These are phyloP conservation scores for Ophiostoma sp. DNA, from an alignment of 2,329 filamentous ascomycete species.

Conservation along the genomic window DNA sequence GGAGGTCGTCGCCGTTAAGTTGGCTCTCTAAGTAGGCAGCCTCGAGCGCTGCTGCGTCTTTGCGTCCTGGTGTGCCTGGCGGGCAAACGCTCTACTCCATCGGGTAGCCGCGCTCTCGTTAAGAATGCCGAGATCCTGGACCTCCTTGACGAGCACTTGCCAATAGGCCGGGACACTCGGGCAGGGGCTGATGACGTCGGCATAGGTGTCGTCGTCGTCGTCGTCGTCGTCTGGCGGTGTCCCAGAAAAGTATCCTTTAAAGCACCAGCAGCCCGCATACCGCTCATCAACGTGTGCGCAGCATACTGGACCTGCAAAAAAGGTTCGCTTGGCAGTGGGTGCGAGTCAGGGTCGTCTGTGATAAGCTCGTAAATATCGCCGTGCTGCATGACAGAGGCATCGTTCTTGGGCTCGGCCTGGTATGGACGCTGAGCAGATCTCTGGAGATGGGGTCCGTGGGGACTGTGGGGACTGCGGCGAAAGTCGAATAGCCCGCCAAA, in stretches of 20 bases:
- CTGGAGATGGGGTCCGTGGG: background rate
- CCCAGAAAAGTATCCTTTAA: background rate
- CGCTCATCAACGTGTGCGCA: background rate
- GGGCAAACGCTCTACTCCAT: conserved; percentile 4
- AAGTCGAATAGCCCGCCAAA: conserved; percentile 21
- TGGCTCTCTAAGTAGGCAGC: no score
- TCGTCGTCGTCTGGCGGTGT: background rate
- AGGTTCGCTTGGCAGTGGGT: background rate
- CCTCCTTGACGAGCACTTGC: conserved; percentile 15
- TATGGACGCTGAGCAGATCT: background rate
- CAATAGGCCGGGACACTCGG: background rate
- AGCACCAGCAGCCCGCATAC: background rate
- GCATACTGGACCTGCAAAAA: background rate
- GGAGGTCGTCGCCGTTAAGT: no score
- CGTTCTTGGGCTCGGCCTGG: background rate
- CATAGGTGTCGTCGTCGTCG: no score
- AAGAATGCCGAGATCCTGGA: conserved; percentile 13
- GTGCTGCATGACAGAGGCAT: background rate
- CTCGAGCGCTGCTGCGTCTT: background rate
- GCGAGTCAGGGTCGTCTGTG: background rate
- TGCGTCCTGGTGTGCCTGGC: background rate
- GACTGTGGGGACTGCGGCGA: background rate
- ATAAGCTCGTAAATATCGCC: background rate
- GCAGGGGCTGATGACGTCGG: background rate
- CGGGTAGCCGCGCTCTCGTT: background rate